Evolutionary conservation across 1,284 basidiomycete genomes (phyloP), one percentile per base, ranked within the genome.

Genomic region (Melanopsichium pennsylvanicum): DNA sequence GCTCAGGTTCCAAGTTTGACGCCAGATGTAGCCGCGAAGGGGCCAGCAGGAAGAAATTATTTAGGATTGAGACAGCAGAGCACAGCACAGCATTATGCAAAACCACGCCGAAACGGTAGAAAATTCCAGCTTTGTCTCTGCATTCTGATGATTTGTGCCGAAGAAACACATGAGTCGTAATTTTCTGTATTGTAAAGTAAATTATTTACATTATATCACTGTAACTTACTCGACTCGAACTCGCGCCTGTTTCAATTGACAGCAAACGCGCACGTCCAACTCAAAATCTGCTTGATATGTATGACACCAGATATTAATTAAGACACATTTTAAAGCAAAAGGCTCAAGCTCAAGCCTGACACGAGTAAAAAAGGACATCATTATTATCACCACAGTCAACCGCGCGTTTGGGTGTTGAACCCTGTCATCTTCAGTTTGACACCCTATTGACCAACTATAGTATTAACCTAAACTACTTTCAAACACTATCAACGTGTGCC

Each of bases 41-140:
- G 36, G 36, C 36, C 21, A 23, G 19, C 8, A 36, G 22, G 35
- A 36, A 39, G 29, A 35, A 22, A 6, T 19, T 21, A 44, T 27
- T 44, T 19, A 19, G 11, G 12, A 8, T n/a, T n/a, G n/a, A n/a
- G 18, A 33, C 27, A 47, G 34, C 35, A 47, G 26, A 16, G 36
- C 29, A 48, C 36, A 39, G 45, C 33, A 34, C 33, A 45, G 43
- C 43, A 45, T 21, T 6, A 16, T 34, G 27, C 33, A 26, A n/a
- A n/a, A n/a, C n/a, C n/a, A n/a, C n/a, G 43, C 43, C 6, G 38
- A 32, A 44, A 25, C 31, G n/a, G 9, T 15, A 6, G 13, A 25
- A 37, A 22, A 12, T 37, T 37, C n/a, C n/a, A n/a, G n/a, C n/a
- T n/a, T n/a, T n/a, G n/a, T n/a, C n/a, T n/a, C n/a, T n/a, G n/a